phyloP scores from a whole-genome alignment of 2,329 filamentous ascomycete genomes.

The Penicillium crustosum region DNA sequence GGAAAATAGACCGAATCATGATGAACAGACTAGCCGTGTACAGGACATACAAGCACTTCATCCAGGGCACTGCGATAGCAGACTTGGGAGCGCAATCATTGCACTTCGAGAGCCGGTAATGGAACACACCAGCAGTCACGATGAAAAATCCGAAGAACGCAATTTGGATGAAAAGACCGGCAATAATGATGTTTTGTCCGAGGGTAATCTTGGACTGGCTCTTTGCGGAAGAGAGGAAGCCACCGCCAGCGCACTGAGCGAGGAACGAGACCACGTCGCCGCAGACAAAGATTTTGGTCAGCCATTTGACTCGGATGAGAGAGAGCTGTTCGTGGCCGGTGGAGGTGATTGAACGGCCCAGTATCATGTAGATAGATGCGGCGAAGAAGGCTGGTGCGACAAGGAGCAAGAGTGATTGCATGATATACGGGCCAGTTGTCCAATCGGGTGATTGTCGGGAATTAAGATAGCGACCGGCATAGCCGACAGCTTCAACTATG shows the following conservation, averaged over 20 bases:
- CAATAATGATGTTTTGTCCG: conserved; percentile 6
- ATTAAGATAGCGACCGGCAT: not conserved
- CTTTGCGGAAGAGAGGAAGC: not conserved
- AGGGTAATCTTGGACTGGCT: not conserved
- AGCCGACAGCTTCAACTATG: conserved; percentile 1
- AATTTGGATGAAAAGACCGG: conserved; percentile 14
- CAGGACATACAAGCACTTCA: not conserved
- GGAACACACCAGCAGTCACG: conserved; percentile 1
- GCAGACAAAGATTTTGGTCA: conserved; percentile 50
- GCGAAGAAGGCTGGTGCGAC: conserved; percentile 51
- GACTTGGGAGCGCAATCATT: not conserved
- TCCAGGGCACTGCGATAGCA: not conserved
- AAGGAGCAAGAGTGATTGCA: conserved; percentile 48
- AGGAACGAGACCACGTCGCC: conserved; percentile 51
- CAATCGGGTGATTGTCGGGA: not conserved
- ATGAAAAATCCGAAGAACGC: conserved; percentile 12
- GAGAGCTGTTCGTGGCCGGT: conserved; percentile 44
- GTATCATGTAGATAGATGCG: conserved; percentile 52
- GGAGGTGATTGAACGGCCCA: conserved; percentile 46
- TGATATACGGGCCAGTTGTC: conserved; percentile 32
- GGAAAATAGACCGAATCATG: conserved; percentile 30
- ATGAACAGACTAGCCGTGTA: conserved; percentile 27
- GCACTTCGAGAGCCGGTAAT: not conserved
- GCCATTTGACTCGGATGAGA: conserved; percentile 42
- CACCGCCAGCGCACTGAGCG: conserved; percentile 37